Base-by-base conservation (phyloP, 2,329 filamentous ascomycete species). In the Fusarium acutatum region DNA sequence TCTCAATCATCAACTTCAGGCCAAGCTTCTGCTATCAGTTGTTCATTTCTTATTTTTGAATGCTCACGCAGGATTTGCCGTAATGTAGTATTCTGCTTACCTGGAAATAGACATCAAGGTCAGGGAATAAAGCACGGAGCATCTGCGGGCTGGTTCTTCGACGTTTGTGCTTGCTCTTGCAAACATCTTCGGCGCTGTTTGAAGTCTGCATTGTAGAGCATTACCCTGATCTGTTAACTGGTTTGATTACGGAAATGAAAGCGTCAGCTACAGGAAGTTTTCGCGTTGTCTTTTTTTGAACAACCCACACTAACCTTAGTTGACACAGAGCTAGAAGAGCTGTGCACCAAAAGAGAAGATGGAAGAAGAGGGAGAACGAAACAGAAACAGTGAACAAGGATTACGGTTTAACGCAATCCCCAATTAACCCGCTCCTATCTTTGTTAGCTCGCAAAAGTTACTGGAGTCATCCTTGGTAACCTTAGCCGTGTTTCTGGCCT, bases 111-210 rank as follows among this genome's bases (percentile, higher is more conserved):
- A 66, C 32, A 61, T 47, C 57, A n/a, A 37, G 41, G 26, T 28
- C 54, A 59, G 59, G 71, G 46, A 60, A 43, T 47, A 54, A 58
- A 56, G 71, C 71, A 74, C 71, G 56, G 71, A 62, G 67, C 67
- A 69, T 44, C 18, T 40, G 24, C 35, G 30, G 67, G 67, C 47
- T 52, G 47, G 47, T 52, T 54, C 63, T 65, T 59, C 28, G 60
- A 44, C 43, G 56, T 69, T 74, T 72, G 56, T 46, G 57, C 46
- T 40, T 41, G 57, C 49, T 58, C 35, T 46, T 56, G 52, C 60
- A 74, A 74, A 72, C 59, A 71, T 68, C 17, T 59, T 64, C 49
- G 40, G 43, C 59, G 38, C 44, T 38, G 43, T 20, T 22, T 54
- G 26, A 44, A 53, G 43, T 46, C 38, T 64, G 24, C 26, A 22